Base-by-base conservation (phyloP, 2,329 filamentous ascomycete species). In the Eurotiales sp. region DNA sequence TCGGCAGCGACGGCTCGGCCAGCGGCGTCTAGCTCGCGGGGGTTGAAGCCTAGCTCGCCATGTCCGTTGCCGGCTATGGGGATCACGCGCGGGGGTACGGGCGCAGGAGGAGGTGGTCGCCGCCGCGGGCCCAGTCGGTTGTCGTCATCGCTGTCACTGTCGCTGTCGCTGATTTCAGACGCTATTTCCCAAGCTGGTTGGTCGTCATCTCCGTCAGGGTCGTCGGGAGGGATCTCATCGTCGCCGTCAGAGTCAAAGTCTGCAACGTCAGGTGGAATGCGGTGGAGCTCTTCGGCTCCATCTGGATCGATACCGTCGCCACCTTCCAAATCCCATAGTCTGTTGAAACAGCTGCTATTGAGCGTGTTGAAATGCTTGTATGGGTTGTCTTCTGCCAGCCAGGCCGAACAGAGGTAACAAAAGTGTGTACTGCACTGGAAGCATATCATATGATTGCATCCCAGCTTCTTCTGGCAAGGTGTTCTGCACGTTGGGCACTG, bases 361-460 rank as follows among this genome's bases (percentile, higher is more conserved):
- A 74, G 71, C 23, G 82, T 78, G 64, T 96, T 96, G 74, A 91
- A 99, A 68, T 99, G 93, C 50, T 79, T 73, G 64, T 97, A 97
- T 1, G 91, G 91, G 59, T 96, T 93, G 15, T 74, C 77, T 0
- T 87, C 82, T 51, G 86, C 80, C 37, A 99, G 78, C 87, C 89
- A 97, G n/a, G 84, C 80, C 0, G 87, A 86, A 65, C 93, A 97
- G 1, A 97, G 79, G 60, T 97, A 97, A 73, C 93, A 99, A 67
- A 96, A 97, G 68, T 97, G 92, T 2, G 89, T 87, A 46, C 86
- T 79, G 74, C 93, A 99, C 57, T 88, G 85, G 67, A 86, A 89
- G 71, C 92, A 96, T 45, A 86, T 88, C 90, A 97, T 97, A 70
- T 96, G 91, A 69, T 96, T 96, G 77, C 93, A 99, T 34, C 93